These are phyloP conservation scores for Cladosporium cucumerinum DNA, from an alignment of 2,329 filamentous ascomycete species.

Conservation along the genomic window DNA sequence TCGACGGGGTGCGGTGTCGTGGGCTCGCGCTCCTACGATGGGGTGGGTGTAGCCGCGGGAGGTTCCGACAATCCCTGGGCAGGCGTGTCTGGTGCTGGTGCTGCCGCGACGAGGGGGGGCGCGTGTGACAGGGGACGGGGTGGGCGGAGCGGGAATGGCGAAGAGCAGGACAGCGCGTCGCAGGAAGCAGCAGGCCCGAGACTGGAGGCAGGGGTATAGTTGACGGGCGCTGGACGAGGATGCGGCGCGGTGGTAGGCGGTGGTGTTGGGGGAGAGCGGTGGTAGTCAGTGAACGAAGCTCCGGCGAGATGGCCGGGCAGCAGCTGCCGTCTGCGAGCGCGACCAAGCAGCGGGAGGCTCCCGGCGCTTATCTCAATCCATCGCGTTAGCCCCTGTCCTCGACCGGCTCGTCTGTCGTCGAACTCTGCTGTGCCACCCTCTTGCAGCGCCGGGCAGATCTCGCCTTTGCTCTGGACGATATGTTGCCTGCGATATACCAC, in stretches of 20 bases:
- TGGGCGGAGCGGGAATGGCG: background rate
- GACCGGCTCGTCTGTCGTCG: background rate
- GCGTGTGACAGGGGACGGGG: background rate
- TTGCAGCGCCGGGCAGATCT: background rate
- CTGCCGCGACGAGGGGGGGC: slow-evolving; percentile 13
- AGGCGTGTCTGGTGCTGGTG: slow-evolving; percentile 4
- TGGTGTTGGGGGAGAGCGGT: slow-evolving; percentile 7
- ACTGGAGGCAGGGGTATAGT: background rate
- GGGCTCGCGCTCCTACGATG: slow-evolving; percentile 7
- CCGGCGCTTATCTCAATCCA: background rate
- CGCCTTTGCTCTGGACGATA: background rate
- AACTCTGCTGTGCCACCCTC: background rate
- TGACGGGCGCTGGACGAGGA: background rate
- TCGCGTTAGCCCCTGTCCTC: background rate
- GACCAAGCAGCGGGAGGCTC: background rate
- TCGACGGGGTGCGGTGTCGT: background rate
- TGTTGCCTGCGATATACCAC: slow-evolving; percentile 45
- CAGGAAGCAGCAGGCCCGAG: background rate
- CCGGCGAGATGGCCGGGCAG: slow-evolving; percentile 4
- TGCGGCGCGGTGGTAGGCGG: slow-evolving; percentile 3
- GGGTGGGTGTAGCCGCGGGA: slow-evolving; percentile 1
- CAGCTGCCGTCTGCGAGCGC: slow-evolving; percentile 2
- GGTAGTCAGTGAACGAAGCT: slow-evolving; percentile 4
- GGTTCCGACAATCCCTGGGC: slow-evolving; percentile 13
- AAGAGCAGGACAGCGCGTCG: slow-evolving; percentile 8